Conservation (phyloP, 1,284 basidiomycete species). For the Hortiboletus rubellus region DNA sequence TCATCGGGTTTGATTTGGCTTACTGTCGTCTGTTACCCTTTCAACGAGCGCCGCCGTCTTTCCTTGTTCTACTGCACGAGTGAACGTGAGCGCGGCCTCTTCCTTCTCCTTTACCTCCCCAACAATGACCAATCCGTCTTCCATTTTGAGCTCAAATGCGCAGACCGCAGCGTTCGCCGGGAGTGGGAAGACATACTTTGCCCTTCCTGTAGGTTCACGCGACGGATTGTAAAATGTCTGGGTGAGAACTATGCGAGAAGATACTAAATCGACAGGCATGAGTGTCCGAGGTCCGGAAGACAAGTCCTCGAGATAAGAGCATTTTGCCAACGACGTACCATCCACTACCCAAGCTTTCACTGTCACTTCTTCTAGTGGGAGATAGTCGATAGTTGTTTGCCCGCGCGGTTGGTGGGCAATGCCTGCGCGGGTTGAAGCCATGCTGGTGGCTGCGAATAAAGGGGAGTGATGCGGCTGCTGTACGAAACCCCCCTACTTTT, state of each 20-base stretch:
- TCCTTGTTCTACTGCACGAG: slow-evolving; percentile 43
- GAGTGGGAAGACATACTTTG: slow-evolving; percentile 60
- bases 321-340: slow-evolving; percentile 35
- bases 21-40: slow-evolving; percentile 53
- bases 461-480: slow-evolving; percentile 4
- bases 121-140: slow-evolving; percentile 42
- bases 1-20: slow-evolving; percentile 17
- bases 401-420: slow-evolving; percentile 39
- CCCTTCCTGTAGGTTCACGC: slow-evolving; percentile 39
- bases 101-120: slow-evolving; percentile 53
- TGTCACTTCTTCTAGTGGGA: slow-evolving; percentile 45
- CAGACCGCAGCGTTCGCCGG: slow-evolving; percentile 55
- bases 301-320: slow-evolving; percentile 1
- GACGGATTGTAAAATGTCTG: slow-evolving; percentile 50
- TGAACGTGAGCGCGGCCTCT: slow-evolving; percentile 44
- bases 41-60: slow-evolving; percentile 48
- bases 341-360: slow-evolving; percentile 48
- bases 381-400: slow-evolving; percentile 30
- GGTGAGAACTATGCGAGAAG: slow-evolving; percentile 49
- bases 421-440: slow-evolving; percentile 31
- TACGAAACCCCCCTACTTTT: slow-evolving; percentile 8
- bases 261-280: slow-evolving; percentile 37
- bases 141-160: slow-evolving; percentile 46
- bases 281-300: not conserved
- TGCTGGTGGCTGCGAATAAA: slow-evolving; percentile 2